phyloP scores from a whole-genome alignment of 2,329 filamentous ascomycete species.

The Aspergillus ibericus region DNA sequence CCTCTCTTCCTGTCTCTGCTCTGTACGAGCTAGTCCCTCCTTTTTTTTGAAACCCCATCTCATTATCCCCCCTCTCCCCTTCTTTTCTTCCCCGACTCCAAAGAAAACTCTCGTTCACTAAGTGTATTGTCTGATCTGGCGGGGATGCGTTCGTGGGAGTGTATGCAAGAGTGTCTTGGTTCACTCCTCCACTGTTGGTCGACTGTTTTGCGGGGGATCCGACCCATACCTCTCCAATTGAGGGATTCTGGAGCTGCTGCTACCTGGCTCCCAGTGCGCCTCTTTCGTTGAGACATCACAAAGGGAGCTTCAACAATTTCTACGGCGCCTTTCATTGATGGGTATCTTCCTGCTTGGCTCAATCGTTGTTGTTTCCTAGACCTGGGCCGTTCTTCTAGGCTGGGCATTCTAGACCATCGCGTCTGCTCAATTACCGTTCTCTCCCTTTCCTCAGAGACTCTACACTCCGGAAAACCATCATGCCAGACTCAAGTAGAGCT shows the following conservation, averaged over 20 bases:
- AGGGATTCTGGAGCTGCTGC: neutral
- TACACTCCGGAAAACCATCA: neutral
- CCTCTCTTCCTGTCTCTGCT: conserved; percentile 3
- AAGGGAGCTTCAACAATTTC: neutral
- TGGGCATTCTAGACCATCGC: neutral
- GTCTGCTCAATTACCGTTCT: neutral
- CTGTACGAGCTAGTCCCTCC: neutral
- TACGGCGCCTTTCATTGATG: neutral
- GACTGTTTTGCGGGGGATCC: neutral
- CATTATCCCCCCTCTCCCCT: neutral
- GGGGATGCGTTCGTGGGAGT: conserved; percentile 8
- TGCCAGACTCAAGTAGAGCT: conserved; percentile 4
- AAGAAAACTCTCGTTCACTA: neutral
- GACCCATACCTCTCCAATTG: neutral
- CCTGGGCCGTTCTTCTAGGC: neutral
- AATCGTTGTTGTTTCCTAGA: neutral
- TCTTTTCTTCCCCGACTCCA: neutral
- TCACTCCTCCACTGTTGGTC: conserved; percentile 4
- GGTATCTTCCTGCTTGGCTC: neutral
- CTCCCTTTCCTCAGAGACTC: neutral
- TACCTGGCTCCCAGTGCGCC: neutral
- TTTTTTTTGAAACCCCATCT: neutral
- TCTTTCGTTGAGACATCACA: neutral
- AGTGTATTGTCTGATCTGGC: neutral
- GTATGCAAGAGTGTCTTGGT: conserved; percentile 7